Percentiles rank a stretch among this genome's conserved stretches.
These are phyloP conservation scores for Mortierella sp. DNA, from an alignment of 371 early-diverging fungal species.

Conservation along the genomic window DNA sequence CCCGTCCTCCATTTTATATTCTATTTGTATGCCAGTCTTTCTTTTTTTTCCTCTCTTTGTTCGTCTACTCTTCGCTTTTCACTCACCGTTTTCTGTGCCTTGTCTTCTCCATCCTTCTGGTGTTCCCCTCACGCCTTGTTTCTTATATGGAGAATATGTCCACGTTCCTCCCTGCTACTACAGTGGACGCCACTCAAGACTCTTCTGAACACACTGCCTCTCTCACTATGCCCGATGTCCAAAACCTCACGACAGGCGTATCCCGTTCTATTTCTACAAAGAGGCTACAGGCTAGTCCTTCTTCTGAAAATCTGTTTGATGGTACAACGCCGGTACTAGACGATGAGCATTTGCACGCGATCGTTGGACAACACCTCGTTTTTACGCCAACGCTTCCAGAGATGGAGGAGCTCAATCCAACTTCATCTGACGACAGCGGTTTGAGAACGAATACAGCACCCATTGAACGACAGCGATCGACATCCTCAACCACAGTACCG, in stretches of 20 bases:
- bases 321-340: constrained; percentile 8
- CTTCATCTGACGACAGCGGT: not conserved
- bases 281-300: constrained; percentile 17
- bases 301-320: constrained; percentile 1
- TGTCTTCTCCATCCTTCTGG: not conserved
- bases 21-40: too few species aligned
- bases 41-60: not conserved
- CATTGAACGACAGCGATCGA: not conserved
- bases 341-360: constrained; percentile 30
- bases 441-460: not conserved
- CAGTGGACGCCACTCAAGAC: too few species aligned
- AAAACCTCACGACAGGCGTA: not conserved
- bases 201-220: not conserved
- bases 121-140: not conserved
- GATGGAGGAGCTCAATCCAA: not conserved
- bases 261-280: constrained; percentile 28
- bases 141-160: too few species aligned
- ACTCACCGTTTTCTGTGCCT: not conserved
- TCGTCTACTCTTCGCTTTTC: not conserved
- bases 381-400: constrained; percentile 14
- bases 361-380: constrained; percentile 39
- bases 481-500: not conserved
- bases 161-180: too few species aligned
- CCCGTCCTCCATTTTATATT: too few species aligned
- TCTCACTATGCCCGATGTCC: not conserved